phyloP scores from a whole-genome alignment of 1,284 basidiomycete species.

The Ceratobasidium sp. region DNA sequence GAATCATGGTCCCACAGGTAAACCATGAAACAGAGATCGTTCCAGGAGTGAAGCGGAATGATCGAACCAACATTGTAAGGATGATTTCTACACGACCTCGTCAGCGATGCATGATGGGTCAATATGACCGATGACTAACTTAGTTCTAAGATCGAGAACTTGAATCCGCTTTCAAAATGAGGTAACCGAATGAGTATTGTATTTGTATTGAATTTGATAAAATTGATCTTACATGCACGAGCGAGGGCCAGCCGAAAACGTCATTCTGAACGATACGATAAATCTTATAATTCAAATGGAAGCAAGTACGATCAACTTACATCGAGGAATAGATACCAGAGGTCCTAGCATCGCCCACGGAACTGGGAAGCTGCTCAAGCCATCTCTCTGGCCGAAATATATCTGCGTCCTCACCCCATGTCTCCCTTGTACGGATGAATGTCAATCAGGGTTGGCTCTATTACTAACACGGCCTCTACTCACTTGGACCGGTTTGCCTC shows the following conservation, averaged over 20 bases:
- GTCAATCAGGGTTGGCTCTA: too few species aligned
- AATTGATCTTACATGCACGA: conserved; percentile 9
- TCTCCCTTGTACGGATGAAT: too few species aligned
- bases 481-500: too few species aligned
- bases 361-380: not conserved
- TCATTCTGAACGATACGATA: conserved; percentile 9
- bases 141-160: conserved; percentile 15
- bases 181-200: not conserved
- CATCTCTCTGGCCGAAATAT: conserved; percentile 1
- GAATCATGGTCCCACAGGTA: not conserved
- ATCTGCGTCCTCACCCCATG: conserved; percentile 23
- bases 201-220: not conserved
- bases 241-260: conserved; percentile 13
- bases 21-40: not conserved
- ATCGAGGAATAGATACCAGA: conserved; percentile 20
- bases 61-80: not conserved
- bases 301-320: not conserved
- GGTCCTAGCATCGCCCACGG: conserved; percentile 1
- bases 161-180: conserved; percentile 24
- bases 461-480: too few species aligned
- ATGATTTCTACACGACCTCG: conserved; percentile 6
- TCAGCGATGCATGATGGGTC: not conserved
- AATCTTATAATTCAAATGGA: not conserved
- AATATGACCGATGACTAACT: not conserved
- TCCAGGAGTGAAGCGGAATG: conserved; percentile 9